Evolutionary conservation across 176 grass and related monocot genomes (phyloP).

Genomic region (Carex myosuroides): DNA sequence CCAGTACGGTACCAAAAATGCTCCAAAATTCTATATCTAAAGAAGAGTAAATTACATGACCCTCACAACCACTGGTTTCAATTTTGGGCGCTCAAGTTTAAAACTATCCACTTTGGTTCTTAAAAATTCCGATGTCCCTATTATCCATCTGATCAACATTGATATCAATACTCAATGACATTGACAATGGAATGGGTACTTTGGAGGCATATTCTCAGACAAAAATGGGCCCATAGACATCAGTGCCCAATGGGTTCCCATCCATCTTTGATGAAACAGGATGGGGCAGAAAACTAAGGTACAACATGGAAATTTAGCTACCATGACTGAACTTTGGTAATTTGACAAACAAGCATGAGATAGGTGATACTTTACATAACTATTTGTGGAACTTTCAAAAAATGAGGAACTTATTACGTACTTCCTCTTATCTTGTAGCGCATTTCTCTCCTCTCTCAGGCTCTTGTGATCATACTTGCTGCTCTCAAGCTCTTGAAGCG

Average conservation of each 20-base stretch:
- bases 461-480: conserved; percentile 54
- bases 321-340: not conserved
- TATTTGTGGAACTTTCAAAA: not conserved
- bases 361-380: not conserved
- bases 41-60: not conserved
- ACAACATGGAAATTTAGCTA: not conserved
- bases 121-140: not conserved
- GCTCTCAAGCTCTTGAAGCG: conserved; percentile 46
- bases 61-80: not conserved
- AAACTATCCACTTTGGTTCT: not conserved
- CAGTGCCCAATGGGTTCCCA: not conserved
- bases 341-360: not conserved
- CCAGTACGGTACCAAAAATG: not conserved
- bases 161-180: not conserved
- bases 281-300: not conserved
- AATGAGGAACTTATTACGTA: conserved; percentile 34
- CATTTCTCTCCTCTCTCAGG: conserved; percentile 66
- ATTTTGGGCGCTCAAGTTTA: not conserved
- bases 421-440: conserved; percentile 88
- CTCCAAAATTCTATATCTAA: not conserved
- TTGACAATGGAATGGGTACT: not conserved
- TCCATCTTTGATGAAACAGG: not conserved
- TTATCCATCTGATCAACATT: not conserved
- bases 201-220: not conserved
- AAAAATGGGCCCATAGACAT: not conserved